A percentile compares a stretch with the other conserved stretches of the same genome.
These are phyloP conservation scores for Hypoxylon lienhwacheense DNA, from an alignment of 495 filamentous ascomycete genomes.

Conservation along the genomic window DNA sequence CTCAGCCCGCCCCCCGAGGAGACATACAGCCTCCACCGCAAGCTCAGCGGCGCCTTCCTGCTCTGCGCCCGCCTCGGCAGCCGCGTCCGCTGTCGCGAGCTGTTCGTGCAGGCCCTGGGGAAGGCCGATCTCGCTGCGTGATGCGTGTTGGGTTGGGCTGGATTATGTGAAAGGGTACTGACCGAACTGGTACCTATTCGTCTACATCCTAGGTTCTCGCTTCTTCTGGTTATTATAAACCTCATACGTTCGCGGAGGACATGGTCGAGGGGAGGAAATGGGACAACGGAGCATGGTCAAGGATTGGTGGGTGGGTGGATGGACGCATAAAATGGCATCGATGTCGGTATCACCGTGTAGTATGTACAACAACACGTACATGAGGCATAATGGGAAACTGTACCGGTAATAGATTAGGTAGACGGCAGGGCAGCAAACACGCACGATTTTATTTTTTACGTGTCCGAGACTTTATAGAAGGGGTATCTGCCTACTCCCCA, in stretches of 20 bases:
- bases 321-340: slow-evolving; percentile 27
- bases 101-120: slow-evolving; percentile 71
- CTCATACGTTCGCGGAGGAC: no score
- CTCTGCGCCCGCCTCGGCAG: slow-evolving; percentile 87
- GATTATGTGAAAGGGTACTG: no score
- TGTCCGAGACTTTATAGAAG: no score
- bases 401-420: slow-evolving; percentile 11
- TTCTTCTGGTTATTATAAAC: no score
- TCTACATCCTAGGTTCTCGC: no score
- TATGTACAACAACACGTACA: no score
- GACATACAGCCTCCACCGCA: slow-evolving; percentile 94
- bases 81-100: slow-evolving; percentile 72
- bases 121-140: slow-evolving; percentile 44
- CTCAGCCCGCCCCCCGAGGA: slow-evolving; percentile 93
- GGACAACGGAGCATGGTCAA: slow-evolving; percentile 20
- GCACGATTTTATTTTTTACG: no score
- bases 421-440: slow-evolving; percentile 6
- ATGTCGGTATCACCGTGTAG: no score
- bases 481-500: neutral
- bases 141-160: no score
- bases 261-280: no score
- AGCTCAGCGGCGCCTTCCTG: slow-evolving; percentile 93
- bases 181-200: no score
- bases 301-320: slow-evolving; percentile 7
- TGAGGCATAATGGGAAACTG: no score